phyloP scores from a whole-genome alignment of 768 basidiomycete genomes.

The Tulasnella sp. region DNA sequence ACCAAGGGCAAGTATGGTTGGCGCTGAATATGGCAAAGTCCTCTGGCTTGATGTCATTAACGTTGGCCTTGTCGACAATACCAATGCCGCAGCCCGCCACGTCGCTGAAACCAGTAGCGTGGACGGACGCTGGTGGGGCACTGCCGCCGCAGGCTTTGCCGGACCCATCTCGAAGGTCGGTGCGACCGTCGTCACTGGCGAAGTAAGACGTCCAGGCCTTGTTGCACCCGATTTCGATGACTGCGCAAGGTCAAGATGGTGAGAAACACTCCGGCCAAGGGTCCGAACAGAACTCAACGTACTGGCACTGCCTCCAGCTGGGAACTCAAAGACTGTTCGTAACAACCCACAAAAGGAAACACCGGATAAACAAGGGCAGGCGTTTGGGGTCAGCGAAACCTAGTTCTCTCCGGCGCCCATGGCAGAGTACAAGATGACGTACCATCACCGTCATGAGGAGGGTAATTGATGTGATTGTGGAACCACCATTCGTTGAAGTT shows the following conservation, averaged over 20 bases:
- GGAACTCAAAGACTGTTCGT: slow-evolving; percentile 43
- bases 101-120: slow-evolving; percentile 47
- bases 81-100: slow-evolving; percentile 59
- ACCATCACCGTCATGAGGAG: slow-evolving; percentile 46
- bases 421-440: neutral
- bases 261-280: neutral
- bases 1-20: slow-evolving; percentile 43
- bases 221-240: slow-evolving; percentile 48
- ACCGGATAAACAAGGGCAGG: neutral
- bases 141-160: slow-evolving; percentile 48
- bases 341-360: neutral
- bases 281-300: neutral
- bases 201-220: slow-evolving; percentile 54
- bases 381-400: neutral
- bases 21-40: slow-evolving; percentile 69
- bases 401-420: neutral
- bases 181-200: neutral
- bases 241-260: slow-evolving; percentile 24
- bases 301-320: slow-evolving; percentile 44
- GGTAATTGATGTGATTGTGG: slow-evolving; percentile 50
- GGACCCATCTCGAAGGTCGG: slow-evolving; percentile 8
- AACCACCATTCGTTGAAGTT: slow-evolving; percentile 47
- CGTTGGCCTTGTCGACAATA: slow-evolving; percentile 68
- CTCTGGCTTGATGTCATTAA: slow-evolving; percentile 47
- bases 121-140: slow-evolving; percentile 23